These are phyloP conservation scores for Samsoniella hepiali DNA, from an alignment of 2,329 filamentous ascomycete species.

Conservation along the genomic window DNA sequence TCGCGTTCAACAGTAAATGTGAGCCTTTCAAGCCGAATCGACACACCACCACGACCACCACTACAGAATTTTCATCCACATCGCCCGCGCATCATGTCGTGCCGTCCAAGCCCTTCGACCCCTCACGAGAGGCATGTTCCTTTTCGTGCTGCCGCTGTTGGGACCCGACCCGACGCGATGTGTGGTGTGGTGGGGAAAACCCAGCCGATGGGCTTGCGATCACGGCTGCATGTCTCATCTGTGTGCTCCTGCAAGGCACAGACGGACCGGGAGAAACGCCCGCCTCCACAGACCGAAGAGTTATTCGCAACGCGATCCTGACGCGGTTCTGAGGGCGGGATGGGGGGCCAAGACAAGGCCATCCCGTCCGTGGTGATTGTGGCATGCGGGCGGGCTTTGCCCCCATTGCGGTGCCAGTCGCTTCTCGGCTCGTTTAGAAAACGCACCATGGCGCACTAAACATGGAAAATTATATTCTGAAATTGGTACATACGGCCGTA, in stretches of 20 bases:
- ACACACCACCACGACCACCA: slow-evolving; percentile 3
- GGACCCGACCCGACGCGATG: neutral
- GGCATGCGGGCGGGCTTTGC: neutral
- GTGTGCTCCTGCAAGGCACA: slow-evolving; percentile 3
- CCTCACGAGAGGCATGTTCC: neutral
- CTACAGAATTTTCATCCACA: neutral
- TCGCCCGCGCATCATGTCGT: neutral
- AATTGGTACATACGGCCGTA: too few relatives aligned
- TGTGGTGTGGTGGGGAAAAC: neutral
- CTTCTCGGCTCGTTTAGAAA: neutral
- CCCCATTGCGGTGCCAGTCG: neutral
- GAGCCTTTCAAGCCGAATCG: neutral
- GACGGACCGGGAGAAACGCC: neutral
- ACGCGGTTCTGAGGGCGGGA: neutral
- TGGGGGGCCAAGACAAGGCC: neutral
- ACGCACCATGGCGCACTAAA: too few relatives aligned
- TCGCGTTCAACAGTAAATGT: neutral
- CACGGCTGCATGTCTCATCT: slow-evolving; percentile 6
- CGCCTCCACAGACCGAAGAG: neutral
- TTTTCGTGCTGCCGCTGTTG: neutral
- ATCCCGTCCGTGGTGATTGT: neutral
- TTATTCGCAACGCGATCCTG: neutral
- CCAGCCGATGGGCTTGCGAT: neutral
- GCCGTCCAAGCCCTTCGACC: neutral
- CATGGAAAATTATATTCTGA: too few relatives aligned